Evolutionary conservation across 163 green algal genomes (phyloP).

Genomic region (Chloromonas sp.): DNA sequence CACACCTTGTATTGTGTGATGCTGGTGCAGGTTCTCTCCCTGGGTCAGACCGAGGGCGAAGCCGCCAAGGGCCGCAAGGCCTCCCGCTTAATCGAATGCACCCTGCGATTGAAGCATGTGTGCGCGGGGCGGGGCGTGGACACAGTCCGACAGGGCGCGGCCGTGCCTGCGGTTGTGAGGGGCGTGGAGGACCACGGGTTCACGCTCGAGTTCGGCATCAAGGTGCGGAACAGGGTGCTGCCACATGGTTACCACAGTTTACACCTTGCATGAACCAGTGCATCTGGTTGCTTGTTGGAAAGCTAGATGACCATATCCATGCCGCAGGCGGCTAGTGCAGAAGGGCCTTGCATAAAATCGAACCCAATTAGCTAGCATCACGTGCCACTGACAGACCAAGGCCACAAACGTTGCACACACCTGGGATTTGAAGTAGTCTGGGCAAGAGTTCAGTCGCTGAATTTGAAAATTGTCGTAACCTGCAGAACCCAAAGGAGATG

Average conservation of each 20-base stretch:
- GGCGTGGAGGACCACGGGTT: slow-evolving; percentile 91
- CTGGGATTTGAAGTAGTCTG: background rate
- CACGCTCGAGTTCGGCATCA: slow-evolving; percentile 75
- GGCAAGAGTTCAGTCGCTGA: background rate
- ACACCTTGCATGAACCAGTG: background rate
- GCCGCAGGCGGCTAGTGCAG: too few species aligned
- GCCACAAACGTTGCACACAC: too few species aligned
- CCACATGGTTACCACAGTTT: background rate
- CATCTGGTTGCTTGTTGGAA: background rate
- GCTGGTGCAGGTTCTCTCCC: too few species aligned
- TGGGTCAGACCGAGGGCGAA: slow-evolving; percentile 11
- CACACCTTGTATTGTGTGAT: too few species aligned
- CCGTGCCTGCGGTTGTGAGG: slow-evolving; percentile 61
- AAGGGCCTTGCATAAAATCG: too few species aligned
- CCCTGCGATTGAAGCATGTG: slow-evolving; percentile 17
- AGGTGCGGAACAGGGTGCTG: slow-evolving; percentile 20
- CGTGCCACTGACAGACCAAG: too few species aligned
- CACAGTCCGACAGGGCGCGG: slow-evolving; percentile 42
- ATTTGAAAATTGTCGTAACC: too few species aligned
- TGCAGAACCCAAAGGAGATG: too few species aligned
- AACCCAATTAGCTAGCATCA: too few species aligned
- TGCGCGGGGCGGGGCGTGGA: slow-evolving; percentile 4
- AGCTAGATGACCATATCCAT: background rate
- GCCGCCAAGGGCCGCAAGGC: slow-evolving; percentile 10
- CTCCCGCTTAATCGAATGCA: slow-evolving; percentile 7